Conservation (phyloP, 2,329 filamentous ascomycete species). For the Alternaria solani region DNA sequence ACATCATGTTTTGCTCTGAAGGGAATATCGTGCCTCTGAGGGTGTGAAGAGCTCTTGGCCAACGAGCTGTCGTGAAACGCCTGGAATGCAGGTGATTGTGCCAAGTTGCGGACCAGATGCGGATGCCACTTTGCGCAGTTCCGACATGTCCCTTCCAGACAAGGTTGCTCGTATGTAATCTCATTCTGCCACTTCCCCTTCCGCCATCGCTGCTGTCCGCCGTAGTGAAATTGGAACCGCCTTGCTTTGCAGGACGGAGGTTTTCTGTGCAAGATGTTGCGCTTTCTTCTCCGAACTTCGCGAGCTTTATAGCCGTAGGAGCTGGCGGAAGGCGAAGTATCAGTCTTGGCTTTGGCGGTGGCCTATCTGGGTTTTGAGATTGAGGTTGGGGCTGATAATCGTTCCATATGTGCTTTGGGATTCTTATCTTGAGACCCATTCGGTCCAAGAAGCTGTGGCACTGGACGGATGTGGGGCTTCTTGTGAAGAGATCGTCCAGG, state of each 20-base stretch:
- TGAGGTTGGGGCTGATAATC: background rate
- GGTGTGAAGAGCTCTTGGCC: background rate
- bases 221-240: constrained; percentile 26
- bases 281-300: background rate
- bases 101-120: constrained; percentile 8
- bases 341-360: background rate
- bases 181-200: constrained; percentile 12
- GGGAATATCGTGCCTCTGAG: background rate
- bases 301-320: background rate
- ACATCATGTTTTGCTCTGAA: background rate
- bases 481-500: background rate
- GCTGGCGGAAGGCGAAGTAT: background rate
- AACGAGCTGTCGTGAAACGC: background rate
- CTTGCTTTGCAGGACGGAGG: constrained; percentile 23
- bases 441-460: background rate
- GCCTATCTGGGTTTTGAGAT: background rate
- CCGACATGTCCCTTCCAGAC: constrained; percentile 21
- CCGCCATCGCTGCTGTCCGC: constrained; percentile 15
- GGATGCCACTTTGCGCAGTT: constrained; percentile 25
- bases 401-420: constrained; percentile 26
- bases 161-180: constrained; percentile 23
- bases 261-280: background rate
- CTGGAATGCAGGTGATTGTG: background rate
- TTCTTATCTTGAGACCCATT: constrained; percentile 14
- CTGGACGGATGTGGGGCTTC: background rate